Evolutionary conservation across 2,329 filamentous ascomycete species (phyloP), one percentile per base, ranked within the genome.

Genomic region (Calonectria crousiana): DNA sequence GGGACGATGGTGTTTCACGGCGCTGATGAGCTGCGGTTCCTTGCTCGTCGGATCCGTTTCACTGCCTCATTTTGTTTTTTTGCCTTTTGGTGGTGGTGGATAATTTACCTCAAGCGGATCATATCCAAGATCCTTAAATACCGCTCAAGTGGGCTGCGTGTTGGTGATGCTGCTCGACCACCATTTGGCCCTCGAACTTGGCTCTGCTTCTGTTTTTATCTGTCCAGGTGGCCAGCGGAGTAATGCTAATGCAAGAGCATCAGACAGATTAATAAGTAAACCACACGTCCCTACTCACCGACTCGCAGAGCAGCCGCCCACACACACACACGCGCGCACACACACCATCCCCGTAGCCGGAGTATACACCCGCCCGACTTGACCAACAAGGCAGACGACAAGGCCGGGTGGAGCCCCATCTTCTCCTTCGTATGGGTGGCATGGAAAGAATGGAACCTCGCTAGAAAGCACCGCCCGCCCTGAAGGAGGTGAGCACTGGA

Each of bases 1-100:
- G 75, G 75, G 74, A 75, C 75, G 74, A 72, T 65, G 65, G 47
- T 71, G 74, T 76, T 74, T 76, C 74, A 71, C 69, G 65, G 64
- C 58, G 58, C 60, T 71, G 68, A 30, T 56, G 36, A 51, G 18
- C 26, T 32, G n/a, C 60, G 60, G 60, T 65, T 65, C 60, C 60
- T 65, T 58, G 51, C 66, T 68, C 28, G 52, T 58, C 36, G 66
- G 49, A 56, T 56, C 41, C 66, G 36, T 38, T 68, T 68, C 52
- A 44, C 66, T 58, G 66, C 66, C 67, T 69, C 67, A 47, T 51
- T 30, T 44, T 41, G 28, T 26, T 60, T 41, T 62, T 62, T 62
- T 62, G 56, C 56, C 56, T 62, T 62, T 62, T 62, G 34, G 56
- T 65, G 18, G 60, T 49, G 60, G 60, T 65, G 60, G 41, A 65